Percentiles rank a stretch among this genome's conserved stretches.
Evolutionary conservation across 805 yeast species (phyloP).

Genomic region (Candida glaebosa): DNA sequence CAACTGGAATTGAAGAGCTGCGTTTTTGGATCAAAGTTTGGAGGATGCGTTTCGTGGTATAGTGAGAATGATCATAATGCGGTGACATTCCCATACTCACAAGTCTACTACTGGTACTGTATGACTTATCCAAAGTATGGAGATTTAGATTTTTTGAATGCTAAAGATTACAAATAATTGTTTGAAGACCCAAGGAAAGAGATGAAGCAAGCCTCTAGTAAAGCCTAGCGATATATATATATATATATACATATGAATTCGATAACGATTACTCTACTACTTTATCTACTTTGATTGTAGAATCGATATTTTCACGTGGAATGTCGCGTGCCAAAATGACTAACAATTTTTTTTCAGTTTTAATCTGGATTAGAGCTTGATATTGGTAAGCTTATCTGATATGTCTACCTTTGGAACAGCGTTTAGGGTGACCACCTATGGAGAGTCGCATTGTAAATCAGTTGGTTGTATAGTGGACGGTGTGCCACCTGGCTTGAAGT

Average conservation of each 20-base stretch:
- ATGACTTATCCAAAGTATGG: constrained; percentile 22
- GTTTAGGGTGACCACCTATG: constrained; percentile 84
- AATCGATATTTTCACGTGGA: too few relatives aligned
- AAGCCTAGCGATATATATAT: too few relatives aligned
- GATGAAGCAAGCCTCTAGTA: too few relatives aligned
- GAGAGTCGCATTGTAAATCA: constrained; percentile 95
- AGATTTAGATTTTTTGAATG: constrained; percentile 14
- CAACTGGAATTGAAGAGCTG: constrained; percentile 24
- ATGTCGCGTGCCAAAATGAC: neutral
- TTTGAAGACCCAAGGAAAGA: too few relatives aligned
- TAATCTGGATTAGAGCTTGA: too few relatives aligned
- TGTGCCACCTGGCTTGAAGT: constrained; percentile 89
- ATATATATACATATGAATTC: too few relatives aligned
- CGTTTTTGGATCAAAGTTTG: constrained; percentile 36
- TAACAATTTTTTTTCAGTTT: neutral
- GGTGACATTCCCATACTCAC: constrained; percentile 37
- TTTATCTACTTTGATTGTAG: too few relatives aligned
- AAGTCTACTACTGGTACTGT: constrained; percentile 26
- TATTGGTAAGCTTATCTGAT: too few relatives aligned
- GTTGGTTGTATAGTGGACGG: constrained; percentile 99
- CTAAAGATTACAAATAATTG: neutral
- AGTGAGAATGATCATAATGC: constrained; percentile 23
- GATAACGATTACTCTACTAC: too few relatives aligned
- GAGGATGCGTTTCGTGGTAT: constrained; percentile 44
- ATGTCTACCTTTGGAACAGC: constrained; percentile 43